Evolutionary conservation across 192 early-diverging fungal species (phyloP).

Genomic region (Backusella mclennaniae): DNA sequence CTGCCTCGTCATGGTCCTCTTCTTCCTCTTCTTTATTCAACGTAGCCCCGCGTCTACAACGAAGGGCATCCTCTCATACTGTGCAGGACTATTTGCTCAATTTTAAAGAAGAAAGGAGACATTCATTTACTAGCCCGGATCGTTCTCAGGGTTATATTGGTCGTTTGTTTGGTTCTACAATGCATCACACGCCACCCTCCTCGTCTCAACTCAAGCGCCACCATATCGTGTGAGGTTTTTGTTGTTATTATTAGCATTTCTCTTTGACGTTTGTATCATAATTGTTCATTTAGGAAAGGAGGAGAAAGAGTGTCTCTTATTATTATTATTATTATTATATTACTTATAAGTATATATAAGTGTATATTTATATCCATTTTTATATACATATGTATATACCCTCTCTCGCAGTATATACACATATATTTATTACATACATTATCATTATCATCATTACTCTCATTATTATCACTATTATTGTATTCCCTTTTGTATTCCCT

Average conservation of each 20-base stretch:
- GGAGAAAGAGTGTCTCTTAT: background rate
- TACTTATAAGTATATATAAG: background rate
- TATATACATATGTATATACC: background rate
- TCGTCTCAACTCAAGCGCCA: background rate
- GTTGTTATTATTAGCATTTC: background rate
- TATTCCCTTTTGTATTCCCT: background rate
- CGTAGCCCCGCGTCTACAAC: background rate
- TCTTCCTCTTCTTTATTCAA: slow-evolving; percentile 3
- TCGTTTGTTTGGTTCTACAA: slow-evolving; percentile 11
- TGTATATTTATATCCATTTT: background rate
- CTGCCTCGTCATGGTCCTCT: slow-evolving; percentile 1
- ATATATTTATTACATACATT: background rate
- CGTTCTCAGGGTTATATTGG: slow-evolving; percentile 16
- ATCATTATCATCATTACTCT: background rate
- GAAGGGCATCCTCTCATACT: background rate
- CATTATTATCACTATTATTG: background rate
- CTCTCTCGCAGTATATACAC: too few species aligned
- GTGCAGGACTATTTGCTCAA: background rate
- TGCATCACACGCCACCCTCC: slow-evolving; percentile 7
- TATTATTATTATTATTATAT: background rate
- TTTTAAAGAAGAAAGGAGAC: slow-evolving; percentile 12
- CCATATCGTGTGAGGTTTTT: slow-evolving; percentile 1
- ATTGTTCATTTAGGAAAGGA: background rate
- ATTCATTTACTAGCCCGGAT: slow-evolving; percentile 5
- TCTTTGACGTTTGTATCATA: slow-evolving; percentile 1